Conservation (phyloP, 2,329 filamentous ascomycete species). For the Ciborinia camelliae region DNA sequence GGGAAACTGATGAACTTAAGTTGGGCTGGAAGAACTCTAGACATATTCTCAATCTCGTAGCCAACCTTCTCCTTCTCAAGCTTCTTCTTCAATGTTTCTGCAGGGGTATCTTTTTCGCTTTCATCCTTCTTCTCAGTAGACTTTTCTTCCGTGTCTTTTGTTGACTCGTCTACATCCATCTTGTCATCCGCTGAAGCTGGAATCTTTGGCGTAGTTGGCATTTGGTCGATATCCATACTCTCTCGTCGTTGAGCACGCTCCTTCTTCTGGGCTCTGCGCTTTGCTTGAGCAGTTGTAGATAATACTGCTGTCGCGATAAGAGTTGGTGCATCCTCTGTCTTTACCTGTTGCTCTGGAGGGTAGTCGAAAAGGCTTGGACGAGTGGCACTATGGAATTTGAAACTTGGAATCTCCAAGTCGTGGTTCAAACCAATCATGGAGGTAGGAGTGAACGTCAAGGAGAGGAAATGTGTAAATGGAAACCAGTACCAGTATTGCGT, state of each 20-base stretch:
- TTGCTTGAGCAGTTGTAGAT: conserved; percentile 95
- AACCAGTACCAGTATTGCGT: conserved; percentile 99
- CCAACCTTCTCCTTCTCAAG: conserved; percentile 93
- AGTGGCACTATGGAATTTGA: conserved; percentile 95
- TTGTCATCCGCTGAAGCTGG: conserved; percentile 62
- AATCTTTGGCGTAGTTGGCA: conserved; percentile 68
- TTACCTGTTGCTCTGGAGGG: conserved; percentile 92
- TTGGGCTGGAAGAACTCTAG: conserved; percentile 84
- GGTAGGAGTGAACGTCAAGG: conserved; percentile 93
- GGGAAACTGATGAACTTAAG: conserved; percentile 95
- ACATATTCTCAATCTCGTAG: conserved; percentile 97
- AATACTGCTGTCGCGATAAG: conserved; percentile 93
- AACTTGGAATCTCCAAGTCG: conserved; percentile 85
- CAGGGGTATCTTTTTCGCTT: conserved; percentile 54
- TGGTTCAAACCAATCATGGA: conserved; percentile 93
- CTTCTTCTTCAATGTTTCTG: conserved; percentile 76
- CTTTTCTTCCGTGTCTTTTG: conserved; percentile 44
- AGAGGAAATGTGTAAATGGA: conserved; percentile 95
- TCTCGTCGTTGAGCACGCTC: conserved; percentile 85
- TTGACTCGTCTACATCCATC: conserved; percentile 75
- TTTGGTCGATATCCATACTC: conserved; percentile 91
- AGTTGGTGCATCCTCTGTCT: conserved; percentile 87
- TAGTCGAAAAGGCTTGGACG: conserved; percentile 96
- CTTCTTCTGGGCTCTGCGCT: conserved; percentile 90
- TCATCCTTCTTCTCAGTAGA: conserved; percentile 61